Percentiles rank a stretch among this genome's conserved stretches.
These are phyloP conservation scores for Fusarium napiforme DNA, from an alignment of 2,329 filamentous ascomycete genomes.

Conservation along the genomic window DNA sequence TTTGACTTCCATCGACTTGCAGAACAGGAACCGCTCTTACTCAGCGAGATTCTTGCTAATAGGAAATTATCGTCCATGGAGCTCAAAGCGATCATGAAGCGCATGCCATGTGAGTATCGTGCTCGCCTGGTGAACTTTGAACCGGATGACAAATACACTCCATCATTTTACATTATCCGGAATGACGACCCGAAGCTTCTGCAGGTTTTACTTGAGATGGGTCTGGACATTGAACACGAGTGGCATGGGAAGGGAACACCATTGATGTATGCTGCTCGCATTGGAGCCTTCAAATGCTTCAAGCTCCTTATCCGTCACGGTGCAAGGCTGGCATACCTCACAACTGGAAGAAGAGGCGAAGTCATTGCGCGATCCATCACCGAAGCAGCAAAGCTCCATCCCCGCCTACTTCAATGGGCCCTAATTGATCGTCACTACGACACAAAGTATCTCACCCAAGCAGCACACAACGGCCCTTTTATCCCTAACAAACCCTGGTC, in stretches of 20 bases:
- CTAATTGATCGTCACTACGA: constrained; percentile 33
- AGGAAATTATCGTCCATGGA: not conserved
- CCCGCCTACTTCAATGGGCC: constrained; percentile 32
- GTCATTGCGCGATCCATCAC: constrained; percentile 19
- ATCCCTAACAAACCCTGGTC: constrained; percentile 25
- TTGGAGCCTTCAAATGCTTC: constrained; percentile 27
- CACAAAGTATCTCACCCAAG: constrained; percentile 2
- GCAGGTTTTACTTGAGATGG: constrained; percentile 25
- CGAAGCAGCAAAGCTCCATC: constrained; percentile 21
- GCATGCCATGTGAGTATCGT: constrained; percentile 24
- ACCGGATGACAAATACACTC: not conserved
- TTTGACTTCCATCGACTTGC: constrained; percentile 35
- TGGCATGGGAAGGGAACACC: constrained; percentile 28
- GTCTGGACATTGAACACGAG: constrained; percentile 31
- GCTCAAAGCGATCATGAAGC: constrained; percentile 29
- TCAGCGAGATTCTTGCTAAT: not conserved
- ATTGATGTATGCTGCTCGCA: constrained; percentile 36
- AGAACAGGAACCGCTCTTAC: constrained; percentile 23
- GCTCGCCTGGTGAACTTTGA: constrained; percentile 23
- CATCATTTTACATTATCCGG: constrained; percentile 16
- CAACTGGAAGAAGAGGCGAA: constrained; percentile 14
- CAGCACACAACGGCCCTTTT: not conserved
- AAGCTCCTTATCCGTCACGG: constrained; percentile 33
- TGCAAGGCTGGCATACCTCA: constrained; percentile 29
- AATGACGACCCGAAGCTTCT: not conserved